phyloP scores from a whole-genome alignment of 2,329 filamentous ascomycete species.

The Teratosphaeria viscida region DNA sequence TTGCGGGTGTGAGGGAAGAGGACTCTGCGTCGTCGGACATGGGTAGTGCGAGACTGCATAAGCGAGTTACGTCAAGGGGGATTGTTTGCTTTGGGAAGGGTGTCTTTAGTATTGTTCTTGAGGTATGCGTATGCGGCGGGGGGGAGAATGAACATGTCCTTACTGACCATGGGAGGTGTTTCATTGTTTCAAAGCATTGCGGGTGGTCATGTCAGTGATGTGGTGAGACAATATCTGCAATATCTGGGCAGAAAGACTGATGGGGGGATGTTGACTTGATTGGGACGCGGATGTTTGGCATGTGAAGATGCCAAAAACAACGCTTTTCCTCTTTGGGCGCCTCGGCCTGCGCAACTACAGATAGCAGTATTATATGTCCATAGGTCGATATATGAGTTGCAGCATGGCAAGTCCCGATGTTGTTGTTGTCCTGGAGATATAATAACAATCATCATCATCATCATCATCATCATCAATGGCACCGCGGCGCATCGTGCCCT shows the following conservation, averaged over 20 bases:
- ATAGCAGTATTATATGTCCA: too few relatives aligned
- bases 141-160: neutral
- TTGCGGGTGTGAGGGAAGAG: neutral
- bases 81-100: neutral
- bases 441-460: neutral
- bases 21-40: neutral
- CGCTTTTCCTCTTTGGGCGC: neutral
- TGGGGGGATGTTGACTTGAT: neutral
- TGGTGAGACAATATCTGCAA: neutral
- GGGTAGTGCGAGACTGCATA: neutral
- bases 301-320: neutral
- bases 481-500: constrained; percentile 17
- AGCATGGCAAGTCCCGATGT: too few relatives aligned
- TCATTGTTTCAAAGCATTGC: neutral
- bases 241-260: too few relatives aligned
- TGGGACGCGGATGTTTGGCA: neutral
- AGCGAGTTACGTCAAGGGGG: neutral
- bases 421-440: too few relatives aligned
- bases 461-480: constrained; percentile 1
- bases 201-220: neutral
- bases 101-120: neutral
- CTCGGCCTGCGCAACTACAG: neutral
- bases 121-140: neutral
- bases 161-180: neutral
- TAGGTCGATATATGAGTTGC: too few relatives aligned